These are phyloP conservation scores for Oryza glaberrima DNA, from an alignment of 176 grass and related monocot genomes.

Conservation along the genomic window DNA sequence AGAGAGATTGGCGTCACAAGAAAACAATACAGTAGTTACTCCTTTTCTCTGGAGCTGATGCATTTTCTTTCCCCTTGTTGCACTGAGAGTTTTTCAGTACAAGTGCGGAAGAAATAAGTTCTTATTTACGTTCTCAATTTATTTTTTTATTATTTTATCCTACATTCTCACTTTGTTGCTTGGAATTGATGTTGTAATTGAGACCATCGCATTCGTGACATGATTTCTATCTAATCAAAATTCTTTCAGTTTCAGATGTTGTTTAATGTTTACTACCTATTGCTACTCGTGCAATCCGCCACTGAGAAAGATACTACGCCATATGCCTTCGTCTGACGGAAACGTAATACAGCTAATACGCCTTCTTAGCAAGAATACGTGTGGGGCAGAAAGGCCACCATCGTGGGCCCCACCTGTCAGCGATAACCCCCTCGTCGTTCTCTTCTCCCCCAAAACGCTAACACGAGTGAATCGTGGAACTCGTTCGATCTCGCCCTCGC, in stretches of 20 bases:
- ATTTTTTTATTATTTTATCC: no score
- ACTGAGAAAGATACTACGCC: not conserved
- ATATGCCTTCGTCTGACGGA: not conserved
- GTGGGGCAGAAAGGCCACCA: accelerated
- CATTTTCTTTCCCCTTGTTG: not conserved
- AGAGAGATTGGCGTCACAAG: not conserved
- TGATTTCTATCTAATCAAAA: not conserved
- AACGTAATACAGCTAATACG: accelerated
- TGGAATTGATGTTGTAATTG: not conserved
- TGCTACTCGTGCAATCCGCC: not conserved
- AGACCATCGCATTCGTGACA: not conserved
- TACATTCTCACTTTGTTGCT: not conserved
- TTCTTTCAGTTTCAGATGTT: not conserved
- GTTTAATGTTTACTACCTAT: no score
- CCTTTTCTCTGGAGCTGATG: not conserved
- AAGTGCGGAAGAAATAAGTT: not conserved
- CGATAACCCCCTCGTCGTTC: not conserved
- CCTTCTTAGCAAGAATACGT: not conserved
- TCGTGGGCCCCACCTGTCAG: constrained; percentile 27
- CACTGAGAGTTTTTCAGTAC: not conserved
- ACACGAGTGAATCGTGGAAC: constrained; percentile 29
- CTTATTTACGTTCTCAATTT: not conserved
- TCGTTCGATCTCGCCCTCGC: constrained; percentile 41
- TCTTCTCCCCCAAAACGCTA: not conserved
- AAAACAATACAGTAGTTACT: not conserved